Evolutionary conservation across 2,329 filamentous ascomycete genomes (phyloP).

Genomic region (Cladophialophora exuberans): DNA sequence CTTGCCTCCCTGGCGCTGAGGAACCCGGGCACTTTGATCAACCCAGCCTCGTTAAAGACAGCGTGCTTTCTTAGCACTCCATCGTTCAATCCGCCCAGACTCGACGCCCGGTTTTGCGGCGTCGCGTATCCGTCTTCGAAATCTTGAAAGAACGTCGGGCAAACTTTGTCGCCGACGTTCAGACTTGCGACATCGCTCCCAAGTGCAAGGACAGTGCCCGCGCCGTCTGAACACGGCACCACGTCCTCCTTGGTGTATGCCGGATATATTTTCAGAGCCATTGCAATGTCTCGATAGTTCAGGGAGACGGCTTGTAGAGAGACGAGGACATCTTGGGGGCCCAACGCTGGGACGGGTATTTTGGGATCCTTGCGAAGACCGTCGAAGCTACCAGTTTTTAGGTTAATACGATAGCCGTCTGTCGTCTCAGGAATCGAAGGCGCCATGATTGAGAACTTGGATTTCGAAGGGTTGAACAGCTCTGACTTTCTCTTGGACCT

Average conservation of each 20-base stretch:
- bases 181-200: conserved; percentile 61
- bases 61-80: conserved; percentile 70
- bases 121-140: conserved; percentile 47
- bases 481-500: too few relatives aligned
- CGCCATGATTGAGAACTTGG: not conserved
- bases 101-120: conserved; percentile 47
- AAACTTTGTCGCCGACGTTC: conserved; percentile 61
- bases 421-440: not conserved
- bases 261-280: conserved; percentile 39
- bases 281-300: conserved; percentile 54
- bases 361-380: not conserved
- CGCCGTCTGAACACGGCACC: conserved; percentile 45
- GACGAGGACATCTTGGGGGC: conserved; percentile 50
- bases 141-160: conserved; percentile 61
- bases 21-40: conserved; percentile 65
- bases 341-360: not conserved
- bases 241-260: conserved; percentile 37
- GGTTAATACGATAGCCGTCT: conserved; percentile 4
- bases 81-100: conserved; percentile 69
- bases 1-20: conserved; percentile 58
- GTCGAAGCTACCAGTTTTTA: conserved; percentile 9
- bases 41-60: conserved; percentile 68
- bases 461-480: not conserved
- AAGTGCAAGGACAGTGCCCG: conserved; percentile 54
- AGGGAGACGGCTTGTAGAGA: conserved; percentile 57